Evolutionary conservation across 2,329 filamentous ascomycete species (phyloP).

Genomic region (Teratosphaeria zuluensis): DNA sequence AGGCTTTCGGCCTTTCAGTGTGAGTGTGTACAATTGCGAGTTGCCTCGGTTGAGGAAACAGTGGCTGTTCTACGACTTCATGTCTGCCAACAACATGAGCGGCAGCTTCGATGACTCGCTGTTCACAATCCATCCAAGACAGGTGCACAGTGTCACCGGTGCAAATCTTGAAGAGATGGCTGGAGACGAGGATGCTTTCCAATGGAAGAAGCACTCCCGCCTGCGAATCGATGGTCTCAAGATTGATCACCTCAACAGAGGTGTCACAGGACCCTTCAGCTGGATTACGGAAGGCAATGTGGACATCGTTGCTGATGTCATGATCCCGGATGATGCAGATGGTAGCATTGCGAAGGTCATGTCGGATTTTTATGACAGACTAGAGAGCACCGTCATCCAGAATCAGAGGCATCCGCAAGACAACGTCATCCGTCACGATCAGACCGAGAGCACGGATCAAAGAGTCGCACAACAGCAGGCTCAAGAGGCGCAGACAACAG

Average conservation of each 20-base stretch:
- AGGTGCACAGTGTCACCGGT: constrained; percentile 71
- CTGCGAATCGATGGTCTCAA: constrained; percentile 86
- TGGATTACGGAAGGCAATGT: constrained; percentile 98
- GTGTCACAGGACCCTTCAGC: constrained; percentile 85
- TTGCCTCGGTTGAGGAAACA: constrained; percentile 87
- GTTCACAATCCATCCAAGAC: constrained; percentile 92
- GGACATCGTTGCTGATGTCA: constrained; percentile 90
- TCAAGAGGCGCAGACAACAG: neutral
- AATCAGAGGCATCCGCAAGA: constrained; percentile 5
- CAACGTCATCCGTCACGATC: constrained; percentile 9
- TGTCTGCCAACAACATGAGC: constrained; percentile 92
- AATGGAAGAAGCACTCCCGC: constrained; percentile 93
- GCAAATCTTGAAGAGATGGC: constrained; percentile 47
- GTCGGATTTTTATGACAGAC: constrained; percentile 91
- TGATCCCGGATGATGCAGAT: constrained; percentile 81
- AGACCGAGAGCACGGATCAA: neutral
- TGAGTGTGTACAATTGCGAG: constrained; percentile 94
- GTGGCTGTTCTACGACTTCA: constrained; percentile 95
- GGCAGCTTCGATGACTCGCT: constrained; percentile 91
- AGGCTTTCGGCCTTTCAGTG: constrained; percentile 84
- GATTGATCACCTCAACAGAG: constrained; percentile 91
- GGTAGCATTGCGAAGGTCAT: constrained; percentile 89
- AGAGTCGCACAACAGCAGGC: neutral
- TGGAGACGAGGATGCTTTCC: constrained; percentile 54
- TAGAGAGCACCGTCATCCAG: constrained; percentile 77